Base-by-base conservation (phyloP, 1,284 basidiomycete species). In the Xanthoconium separans region DNA sequence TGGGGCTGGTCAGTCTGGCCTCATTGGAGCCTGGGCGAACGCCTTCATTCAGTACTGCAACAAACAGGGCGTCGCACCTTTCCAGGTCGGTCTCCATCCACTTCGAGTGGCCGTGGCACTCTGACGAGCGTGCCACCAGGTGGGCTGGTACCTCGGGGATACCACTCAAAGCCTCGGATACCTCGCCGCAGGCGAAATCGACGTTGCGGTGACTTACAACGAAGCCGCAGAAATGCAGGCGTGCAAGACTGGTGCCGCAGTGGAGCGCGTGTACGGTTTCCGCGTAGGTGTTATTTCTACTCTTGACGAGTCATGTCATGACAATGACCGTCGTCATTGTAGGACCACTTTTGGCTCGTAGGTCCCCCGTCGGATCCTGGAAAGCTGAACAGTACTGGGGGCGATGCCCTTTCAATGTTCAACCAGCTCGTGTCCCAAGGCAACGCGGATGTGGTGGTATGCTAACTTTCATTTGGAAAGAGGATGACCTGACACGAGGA, bases 101-200 rank as follows among this genome's bases (percentile, higher is more conserved):
- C 9, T n/a, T 1, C 27, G 33, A 22, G 8, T 9, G 16, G 3
- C 41, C 31, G 2, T 7, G 39, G 24, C 29, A 4, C 8, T 42
- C 24, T 24, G 31, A 53, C 24, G 22, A 31, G 13, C 50, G 47
- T 43, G 6, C 12, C 1, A 44, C 13, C 43, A 80, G 79, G 70
- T 80, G 29, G 77, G 65, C 15, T 80, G 80, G 79, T 75, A 77
- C 60, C 64, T 79, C 12, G 77, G 77, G 6, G 80, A 81, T 54
- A 79, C 77, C 1, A 80, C 78, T 0, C 69, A 79, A 47, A 77
- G 75, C 54, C 64, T 81, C 0, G 65, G 61, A 0, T 70, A 69
- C 46, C 65, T 81, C 18, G 65, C 68, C 0, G 62, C 65, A 2
- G 75, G 73, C 10, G 57, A 62, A 6, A 73, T 78, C 2, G 80